A percentile compares a stretch with the other conserved stretches of the same genome.
Conservation (phyloP, 140 eudicot species). For the Cichorium intybus region DNA sequence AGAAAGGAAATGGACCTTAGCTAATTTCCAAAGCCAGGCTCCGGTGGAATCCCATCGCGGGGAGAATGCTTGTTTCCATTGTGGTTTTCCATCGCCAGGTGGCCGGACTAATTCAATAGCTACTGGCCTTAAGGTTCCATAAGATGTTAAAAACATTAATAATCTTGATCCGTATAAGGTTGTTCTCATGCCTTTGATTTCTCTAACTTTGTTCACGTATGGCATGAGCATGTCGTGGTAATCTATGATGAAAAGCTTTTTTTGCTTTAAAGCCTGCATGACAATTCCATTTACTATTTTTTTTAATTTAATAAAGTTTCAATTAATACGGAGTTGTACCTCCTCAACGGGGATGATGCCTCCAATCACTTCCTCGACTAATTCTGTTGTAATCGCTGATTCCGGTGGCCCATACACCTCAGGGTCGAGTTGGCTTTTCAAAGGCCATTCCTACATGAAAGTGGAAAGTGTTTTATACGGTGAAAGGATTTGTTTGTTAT, state of each 20-base stretch:
- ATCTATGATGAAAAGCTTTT: slow-evolving; percentile 67
- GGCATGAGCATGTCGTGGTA: slow-evolving; percentile 69
- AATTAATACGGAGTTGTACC: slow-evolving; percentile 20
- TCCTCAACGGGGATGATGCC: slow-evolving; percentile 43
- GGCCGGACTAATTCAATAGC: slow-evolving; percentile 62
- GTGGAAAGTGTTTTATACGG: not conserved
- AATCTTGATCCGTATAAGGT: slow-evolving; percentile 54
- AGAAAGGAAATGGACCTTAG: slow-evolving; percentile 55
- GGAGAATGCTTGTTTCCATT: slow-evolving; percentile 50
- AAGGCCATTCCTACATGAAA: slow-evolving; percentile 54
- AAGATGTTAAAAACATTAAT: slow-evolving; percentile 39
- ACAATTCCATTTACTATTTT: not conserved
- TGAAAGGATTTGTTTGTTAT: no score
- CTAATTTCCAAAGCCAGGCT: slow-evolving; percentile 64
- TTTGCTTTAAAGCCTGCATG: slow-evolving; percentile 44
- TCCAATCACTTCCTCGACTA: slow-evolving; percentile 46
- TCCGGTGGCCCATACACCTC: slow-evolving; percentile 46
- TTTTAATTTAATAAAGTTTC: not conserved
- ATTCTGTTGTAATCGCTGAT: slow-evolving; percentile 55
- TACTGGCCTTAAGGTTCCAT: slow-evolving; percentile 46
- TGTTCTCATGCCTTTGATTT: slow-evolving; percentile 31
- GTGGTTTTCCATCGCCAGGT: slow-evolving; percentile 43
- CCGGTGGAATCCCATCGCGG: slow-evolving; percentile 43
- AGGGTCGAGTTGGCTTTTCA: slow-evolving; percentile 63
- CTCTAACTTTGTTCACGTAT: slow-evolving; percentile 50